A percentile compares a stretch with the other conserved stretches of the same genome.
phyloP scores from a whole-genome alignment of 1,284 basidiomycete genomes.

The Pterula multifida region DNA sequence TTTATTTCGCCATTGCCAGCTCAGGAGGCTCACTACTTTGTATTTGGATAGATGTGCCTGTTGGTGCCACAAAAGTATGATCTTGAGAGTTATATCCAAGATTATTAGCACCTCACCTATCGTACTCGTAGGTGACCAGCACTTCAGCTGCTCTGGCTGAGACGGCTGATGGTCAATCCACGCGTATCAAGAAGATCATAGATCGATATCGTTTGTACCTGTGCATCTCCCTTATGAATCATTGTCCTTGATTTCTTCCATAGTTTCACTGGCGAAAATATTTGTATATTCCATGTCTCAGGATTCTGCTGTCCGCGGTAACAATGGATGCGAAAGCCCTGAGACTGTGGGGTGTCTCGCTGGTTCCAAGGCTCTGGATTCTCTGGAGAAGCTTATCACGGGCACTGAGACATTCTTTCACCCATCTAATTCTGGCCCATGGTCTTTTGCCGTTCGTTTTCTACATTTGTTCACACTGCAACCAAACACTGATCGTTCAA shows the following conservation, averaged over 20 bases:
- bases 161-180: conserved; percentile 47
- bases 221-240: conserved; percentile 2
- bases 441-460: conserved; percentile 44
- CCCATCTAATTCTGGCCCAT: conserved; percentile 69
- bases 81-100: not conserved
- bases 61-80: conserved; percentile 51
- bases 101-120: not conserved
- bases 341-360: conserved; percentile 52
- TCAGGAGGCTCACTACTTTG: conserved; percentile 7
- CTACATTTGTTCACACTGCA: not conserved
- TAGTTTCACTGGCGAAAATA: conserved; percentile 78
- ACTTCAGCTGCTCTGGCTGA: conserved; percentile 47
- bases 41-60: conserved; percentile 49
- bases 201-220: conserved; percentile 56
- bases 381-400: conserved; percentile 80
- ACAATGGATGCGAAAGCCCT: conserved; percentile 14
- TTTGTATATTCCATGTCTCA: conserved; percentile 88
- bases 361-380: conserved; percentile 84
- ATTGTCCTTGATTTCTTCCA: conserved; percentile 5
- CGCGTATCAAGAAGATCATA: conserved; percentile 71
- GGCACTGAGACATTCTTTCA: conserved; percentile 93
- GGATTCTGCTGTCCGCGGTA: conserved; percentile 54
- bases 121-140: conserved; percentile 37
- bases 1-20: conserved; percentile 5
- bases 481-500: conserved; percentile 4